Evolutionary conservation across 805 yeast genomes (phyloP).

Genomic region (Starmerella bacillaris): DNA sequence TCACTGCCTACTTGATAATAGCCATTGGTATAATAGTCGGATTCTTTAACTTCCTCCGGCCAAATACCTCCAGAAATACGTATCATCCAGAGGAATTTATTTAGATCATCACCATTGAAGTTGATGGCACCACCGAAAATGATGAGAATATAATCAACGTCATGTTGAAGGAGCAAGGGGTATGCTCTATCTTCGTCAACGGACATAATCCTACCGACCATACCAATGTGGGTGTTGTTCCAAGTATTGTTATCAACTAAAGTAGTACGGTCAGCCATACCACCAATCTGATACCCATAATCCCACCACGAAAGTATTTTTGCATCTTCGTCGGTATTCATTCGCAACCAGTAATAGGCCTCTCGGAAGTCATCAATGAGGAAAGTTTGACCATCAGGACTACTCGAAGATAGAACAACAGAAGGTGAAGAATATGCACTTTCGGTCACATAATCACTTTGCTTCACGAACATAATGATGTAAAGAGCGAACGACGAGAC

Average conservation of each 20-base stretch:
- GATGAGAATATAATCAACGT: slow-evolving; percentile 83
- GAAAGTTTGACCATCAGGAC: slow-evolving; percentile 68
- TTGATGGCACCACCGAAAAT: slow-evolving; percentile 91
- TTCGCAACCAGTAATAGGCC: slow-evolving; percentile 96
- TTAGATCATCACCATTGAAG: slow-evolving; percentile 87
- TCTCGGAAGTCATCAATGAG: slow-evolving; percentile 95
- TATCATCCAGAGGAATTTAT: slow-evolving; percentile 97
- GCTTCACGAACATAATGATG: slow-evolving; percentile 66
- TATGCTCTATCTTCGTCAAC: slow-evolving; percentile 76
- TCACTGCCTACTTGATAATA: slow-evolving; percentile 71
- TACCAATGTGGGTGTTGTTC: slow-evolving; percentile 98
- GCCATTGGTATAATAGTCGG: slow-evolving; percentile 70
- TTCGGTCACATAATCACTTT: slow-evolving; percentile 94
- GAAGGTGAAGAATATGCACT: slow-evolving; percentile 95
- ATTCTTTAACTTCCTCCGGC: slow-evolving; percentile 94
- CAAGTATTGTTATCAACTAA: slow-evolving; percentile 97
- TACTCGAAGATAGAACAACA: slow-evolving; percentile 70
- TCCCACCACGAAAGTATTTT: slow-evolving; percentile 99
- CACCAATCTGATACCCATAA: slow-evolving; percentile 98
- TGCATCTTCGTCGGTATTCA: slow-evolving; percentile 93
- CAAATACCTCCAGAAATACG: slow-evolving; percentile 97
- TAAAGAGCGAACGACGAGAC: slow-evolving; percentile 52
- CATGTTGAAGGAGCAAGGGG: slow-evolving; percentile 72
- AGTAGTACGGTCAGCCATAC: slow-evolving; percentile 98
- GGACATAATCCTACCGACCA: slow-evolving; percentile 96